Conservation (phyloP, 495 filamentous ascomycete species). For the Poronia punctata region DNA sequence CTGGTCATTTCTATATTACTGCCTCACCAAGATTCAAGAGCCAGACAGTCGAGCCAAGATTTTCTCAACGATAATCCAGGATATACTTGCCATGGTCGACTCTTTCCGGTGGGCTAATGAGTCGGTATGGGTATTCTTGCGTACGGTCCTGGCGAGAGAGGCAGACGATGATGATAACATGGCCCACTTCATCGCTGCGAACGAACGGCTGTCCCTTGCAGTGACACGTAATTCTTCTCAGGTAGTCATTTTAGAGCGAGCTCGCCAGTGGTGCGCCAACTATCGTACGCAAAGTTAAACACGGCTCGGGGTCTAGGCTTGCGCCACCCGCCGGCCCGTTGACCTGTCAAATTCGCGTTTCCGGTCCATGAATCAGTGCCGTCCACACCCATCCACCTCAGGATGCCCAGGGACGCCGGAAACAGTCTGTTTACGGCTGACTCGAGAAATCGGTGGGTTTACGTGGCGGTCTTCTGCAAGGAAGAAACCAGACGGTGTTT, state of each 20-base stretch:
- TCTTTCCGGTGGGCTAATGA: constrained; percentile 46
- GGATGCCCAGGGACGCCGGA: no score
- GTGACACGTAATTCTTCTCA: constrained; percentile 9
- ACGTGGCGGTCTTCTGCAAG: no score
- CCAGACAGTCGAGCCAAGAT: constrained; percentile 7
- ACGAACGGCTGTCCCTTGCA: constrained; percentile 15
- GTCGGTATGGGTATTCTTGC: constrained; percentile 51
- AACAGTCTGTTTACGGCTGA: no score
- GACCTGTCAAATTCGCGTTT: no score
- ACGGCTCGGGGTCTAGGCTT: constrained; percentile 2
- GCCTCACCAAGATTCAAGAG: constrained; percentile 9
- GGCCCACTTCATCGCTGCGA: constrained; percentile 20
- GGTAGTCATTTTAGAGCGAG: constrained; percentile 17
- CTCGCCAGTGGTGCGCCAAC: constrained; percentile 21
- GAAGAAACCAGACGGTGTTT: no score
- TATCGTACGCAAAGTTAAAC: constrained; percentile 8
- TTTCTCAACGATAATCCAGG: constrained; percentile 22
- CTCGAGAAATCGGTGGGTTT: no score
- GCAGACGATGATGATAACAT: constrained; percentile 23
- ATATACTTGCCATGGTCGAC: constrained; percentile 33
- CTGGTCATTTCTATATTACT: constrained; percentile 57
- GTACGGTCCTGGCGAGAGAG: constrained; percentile 34
- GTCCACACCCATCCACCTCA: no score
- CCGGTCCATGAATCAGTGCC: no score
- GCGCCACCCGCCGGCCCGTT: not conserved